phyloP scores from a whole-genome alignment of 345 rosid genomes.

The Iberis pinnata region DNA sequence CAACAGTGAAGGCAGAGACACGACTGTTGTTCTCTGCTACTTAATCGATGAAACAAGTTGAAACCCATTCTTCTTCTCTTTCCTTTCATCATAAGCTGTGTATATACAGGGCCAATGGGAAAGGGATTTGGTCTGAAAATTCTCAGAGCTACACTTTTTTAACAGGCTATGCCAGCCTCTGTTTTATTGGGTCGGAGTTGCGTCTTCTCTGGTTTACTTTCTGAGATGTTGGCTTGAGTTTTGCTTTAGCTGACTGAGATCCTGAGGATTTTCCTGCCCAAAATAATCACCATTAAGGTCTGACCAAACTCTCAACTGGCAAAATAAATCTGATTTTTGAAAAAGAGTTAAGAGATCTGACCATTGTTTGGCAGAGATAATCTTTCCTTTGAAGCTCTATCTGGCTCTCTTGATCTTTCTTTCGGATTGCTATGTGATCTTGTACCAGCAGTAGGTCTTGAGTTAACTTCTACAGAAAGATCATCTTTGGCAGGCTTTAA shows the following conservation, averaged over 20 bases:
- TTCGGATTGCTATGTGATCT: conserved; percentile 90
- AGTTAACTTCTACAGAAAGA: conserved; percentile 44
- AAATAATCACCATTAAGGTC: not conserved
- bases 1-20: too few relatives aligned
- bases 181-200: conserved; percentile 28
- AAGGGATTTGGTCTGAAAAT: not conserved
- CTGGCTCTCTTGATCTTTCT: conserved; percentile 51
- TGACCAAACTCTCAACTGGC: not conserved
- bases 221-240: conserved; percentile 7
- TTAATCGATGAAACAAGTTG: too few relatives aligned
- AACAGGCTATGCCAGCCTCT: conserved; percentile 12
- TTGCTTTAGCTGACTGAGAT: conserved; percentile 18
- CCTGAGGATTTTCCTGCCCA: conserved; percentile 10
- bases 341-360: conserved; percentile 33
- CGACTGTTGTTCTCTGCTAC: too few relatives aligned
- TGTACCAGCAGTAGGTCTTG: conserved; percentile 39
- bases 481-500: conserved; percentile 46
- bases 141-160: not conserved
- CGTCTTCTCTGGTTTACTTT: conserved; percentile 20
- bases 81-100: not conserved
- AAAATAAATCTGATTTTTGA: not conserved
- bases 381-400: conserved; percentile 54
- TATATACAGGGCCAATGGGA: not conserved
- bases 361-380: conserved; percentile 68
- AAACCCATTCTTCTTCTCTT: too few relatives aligned